Conservation (phyloP, 352 stramenopile species). For the Pythium plurisporium region DNA sequence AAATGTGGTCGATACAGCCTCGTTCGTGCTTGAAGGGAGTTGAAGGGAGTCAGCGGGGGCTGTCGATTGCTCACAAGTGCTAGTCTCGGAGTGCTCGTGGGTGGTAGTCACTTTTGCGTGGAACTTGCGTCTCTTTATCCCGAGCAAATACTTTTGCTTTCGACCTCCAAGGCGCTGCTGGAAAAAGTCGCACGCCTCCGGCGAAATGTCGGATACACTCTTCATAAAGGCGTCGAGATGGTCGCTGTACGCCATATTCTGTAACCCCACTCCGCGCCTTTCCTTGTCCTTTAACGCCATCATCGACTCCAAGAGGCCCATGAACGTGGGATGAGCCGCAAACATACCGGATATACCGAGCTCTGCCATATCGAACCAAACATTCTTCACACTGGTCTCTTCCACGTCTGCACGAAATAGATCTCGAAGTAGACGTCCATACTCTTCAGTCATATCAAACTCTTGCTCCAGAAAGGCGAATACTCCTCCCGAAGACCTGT, state of each 20-base stretch:
- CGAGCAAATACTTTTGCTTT: conserved; percentile 40
- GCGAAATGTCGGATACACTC: conserved; percentile 47
- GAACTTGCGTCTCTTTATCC: conserved; percentile 26
- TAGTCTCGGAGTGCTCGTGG: too few species aligned
- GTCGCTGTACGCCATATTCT: conserved; percentile 78
- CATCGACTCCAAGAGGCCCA: conserved; percentile 69
- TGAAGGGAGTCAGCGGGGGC: too few species aligned
- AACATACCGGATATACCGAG: conserved; percentile 64
- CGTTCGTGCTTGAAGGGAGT: too few species aligned
- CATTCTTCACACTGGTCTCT: conserved; percentile 23
- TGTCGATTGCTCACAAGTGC: too few species aligned
- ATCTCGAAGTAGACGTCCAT: conserved; percentile 16
- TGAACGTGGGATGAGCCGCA: conserved; percentile 49
- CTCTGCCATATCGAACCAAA: conserved; percentile 43
- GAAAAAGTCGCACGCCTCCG: conserved; percentile 65
- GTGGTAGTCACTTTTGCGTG: conserved; percentile 1
- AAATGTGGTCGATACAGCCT: too few species aligned
- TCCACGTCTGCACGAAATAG: conserved; percentile 21
- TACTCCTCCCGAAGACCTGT: not conserved
- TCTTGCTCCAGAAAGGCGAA: conserved; percentile 19
- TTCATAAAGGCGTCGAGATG: conserved; percentile 67
- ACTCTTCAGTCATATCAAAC: conserved; percentile 18
- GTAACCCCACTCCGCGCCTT: conserved; percentile 60
- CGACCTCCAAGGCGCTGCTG: conserved; percentile 62
- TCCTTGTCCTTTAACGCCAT: conserved; percentile 75